Evolutionary conservation across 192 early-diverging fungal genomes (phyloP), one percentile per base, ranked within the genome.

Genomic region (Chytriomyces hyalinus): DNA sequence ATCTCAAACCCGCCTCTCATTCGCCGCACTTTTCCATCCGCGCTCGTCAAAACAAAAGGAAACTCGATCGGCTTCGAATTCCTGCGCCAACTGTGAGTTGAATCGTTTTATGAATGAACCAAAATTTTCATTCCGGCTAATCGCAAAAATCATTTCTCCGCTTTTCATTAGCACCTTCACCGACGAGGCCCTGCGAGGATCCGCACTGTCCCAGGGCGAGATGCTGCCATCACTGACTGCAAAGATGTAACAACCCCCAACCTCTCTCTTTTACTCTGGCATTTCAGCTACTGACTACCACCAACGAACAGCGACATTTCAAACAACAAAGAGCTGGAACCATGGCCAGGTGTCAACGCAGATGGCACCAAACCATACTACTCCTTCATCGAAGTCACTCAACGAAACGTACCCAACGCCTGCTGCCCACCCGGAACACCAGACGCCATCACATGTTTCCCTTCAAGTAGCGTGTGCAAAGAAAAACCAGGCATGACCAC

Each of bases 141-240:
- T 36, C 36, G 0, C 36, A 36, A 57, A 57, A 57, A n/a, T 20
- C 20, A 13, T n/a, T 57, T 36, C 4, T 1, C 13, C 20, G 53
- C 13, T 20, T 57, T 0, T 57, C 13, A 57, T n/a, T 62, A 75
- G 73, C 10, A 20, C 73, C 4, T 65, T 75, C 24, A 75, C 73
- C 1, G 53, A 75, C 73, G 60, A 75, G 6, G 73, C 73, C 6
- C 11, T 75, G 46, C 6, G 46, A 17, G 73, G 73, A 45, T 24
- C 8, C 9, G 63, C 63, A 3, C 63, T 75, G 9, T 0, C 50
- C 10, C 44, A 50, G 7, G 73, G 51, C 49, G 73, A 75, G 53
- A 6, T 60, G 9, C 49, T 75, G 8, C 73, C 73, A 7, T 24
- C 73, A 1, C 61, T 17, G 9, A 66, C 73, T 20, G 15, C 20